A percentile compares a stretch with the other conserved stretches of the same genome.
phyloP scores from a whole-genome alignment of 192 early-diverging fungal species.

The Jimgerdemannia flammicorona region DNA sequence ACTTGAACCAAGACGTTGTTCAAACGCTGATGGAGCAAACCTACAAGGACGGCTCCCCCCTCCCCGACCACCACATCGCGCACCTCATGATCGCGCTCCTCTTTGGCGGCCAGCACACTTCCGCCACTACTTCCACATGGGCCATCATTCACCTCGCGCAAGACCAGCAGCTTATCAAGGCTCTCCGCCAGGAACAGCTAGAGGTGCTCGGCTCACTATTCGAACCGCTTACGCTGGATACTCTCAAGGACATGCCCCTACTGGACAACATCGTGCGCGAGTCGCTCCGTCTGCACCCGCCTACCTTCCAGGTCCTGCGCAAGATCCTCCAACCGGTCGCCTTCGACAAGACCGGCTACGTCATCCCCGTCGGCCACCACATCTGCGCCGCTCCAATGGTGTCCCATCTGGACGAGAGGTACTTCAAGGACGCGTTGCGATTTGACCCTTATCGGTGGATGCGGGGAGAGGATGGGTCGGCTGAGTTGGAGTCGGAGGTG shows the following conservation, averaged over 20 bases:
- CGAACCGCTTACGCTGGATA: slow-evolving; percentile 62
- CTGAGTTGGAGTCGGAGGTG: slow-evolving; percentile 41
- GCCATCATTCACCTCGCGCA: slow-evolving; percentile 82
- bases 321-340: slow-evolving; percentile 74
- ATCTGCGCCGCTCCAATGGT: slow-evolving; percentile 81
- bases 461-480: slow-evolving; percentile 53
- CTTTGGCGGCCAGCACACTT: slow-evolving; percentile 98
- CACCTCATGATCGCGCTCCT: slow-evolving; percentile 97
- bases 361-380: slow-evolving; percentile 89
- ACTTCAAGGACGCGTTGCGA: slow-evolving; percentile 73
- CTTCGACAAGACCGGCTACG: slow-evolving; percentile 70
- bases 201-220: slow-evolving; percentile 49
- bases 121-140: slow-evolving; percentile 93
- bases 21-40: slow-evolving; percentile 76
- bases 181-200: slow-evolving; percentile 73
- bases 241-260: slow-evolving; percentile 68
- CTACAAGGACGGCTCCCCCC: slow-evolving; percentile 84
- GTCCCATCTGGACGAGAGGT: slow-evolving; percentile 72
- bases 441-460: slow-evolving; percentile 87
- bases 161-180: slow-evolving; percentile 64
- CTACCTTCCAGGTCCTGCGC: slow-evolving; percentile 91
- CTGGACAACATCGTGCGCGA: slow-evolving; percentile 89
- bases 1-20: slow-evolving; percentile 59
- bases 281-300: slow-evolving; percentile 88
- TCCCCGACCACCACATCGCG: slow-evolving; percentile 82